Base-by-base conservation (phyloP, 441 rosid species). In the Melastoma candidum region DNA sequence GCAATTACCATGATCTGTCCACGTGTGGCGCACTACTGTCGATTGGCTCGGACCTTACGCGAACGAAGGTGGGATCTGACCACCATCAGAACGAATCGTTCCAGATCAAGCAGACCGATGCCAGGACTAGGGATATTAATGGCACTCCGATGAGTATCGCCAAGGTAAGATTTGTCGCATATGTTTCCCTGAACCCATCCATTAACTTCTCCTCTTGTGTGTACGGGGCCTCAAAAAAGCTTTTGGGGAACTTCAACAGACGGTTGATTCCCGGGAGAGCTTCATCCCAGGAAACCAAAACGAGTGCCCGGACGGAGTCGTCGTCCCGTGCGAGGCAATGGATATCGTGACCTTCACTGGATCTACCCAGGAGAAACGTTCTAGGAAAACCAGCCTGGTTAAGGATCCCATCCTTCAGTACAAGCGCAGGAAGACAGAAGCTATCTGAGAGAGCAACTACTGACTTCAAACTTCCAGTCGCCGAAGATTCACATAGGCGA, bases 31-130 rank as follows among this genome's bases (percentile, higher is more conserved):
- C 45, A 47, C 79, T 93, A 60, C 97, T 81, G 68, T 89, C 97
- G 1, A 66, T 93, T 50, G 99, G 97, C 49, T 93, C 99, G 48
- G 97, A 89, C 67, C 75, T 84, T 49, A 86, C 99, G 32, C 97
- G 96, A 68, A 93, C 70, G 62, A 86, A 60, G 76, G 72, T 77
- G 43, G 63, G 71, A 72, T 82, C 93, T 13, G 81, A 73, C 47
- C 56, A 66, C 44, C 76, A 73, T 63, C 81, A 68, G 61, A 75
- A 76, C 47, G 71, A 67, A 53, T 81, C 95, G 0, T 50, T 68
- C 44, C 67, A 74, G 61, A 87, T 81, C 57, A 89, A 77, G 51
- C 92, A 81, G 68, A 75, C 80, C 26, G 65, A 69, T 60, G 77
- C 94, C 45, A 82, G 70, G 73, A 70, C 70, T 22, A 73, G 56